Conservation (phyloP, 352 stramenopile genomes). For the Globisporangium okanoganense region DNA sequence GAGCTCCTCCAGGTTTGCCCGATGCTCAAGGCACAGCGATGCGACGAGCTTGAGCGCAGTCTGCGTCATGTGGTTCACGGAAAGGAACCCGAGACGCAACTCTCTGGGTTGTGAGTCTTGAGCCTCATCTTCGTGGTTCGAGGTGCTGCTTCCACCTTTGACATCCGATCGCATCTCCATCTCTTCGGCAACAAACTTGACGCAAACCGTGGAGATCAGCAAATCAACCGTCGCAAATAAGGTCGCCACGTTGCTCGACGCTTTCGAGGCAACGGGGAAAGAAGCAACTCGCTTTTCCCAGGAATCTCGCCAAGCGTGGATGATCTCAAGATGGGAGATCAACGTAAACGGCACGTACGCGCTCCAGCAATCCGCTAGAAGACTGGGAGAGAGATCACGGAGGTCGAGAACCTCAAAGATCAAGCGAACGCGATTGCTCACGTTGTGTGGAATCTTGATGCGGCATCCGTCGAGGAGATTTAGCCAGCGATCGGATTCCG, state of each 20-base stretch:
- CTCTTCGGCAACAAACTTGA: constrained; percentile 27
- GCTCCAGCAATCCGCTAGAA: constrained; percentile 15
- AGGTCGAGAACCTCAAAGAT: constrained; percentile 16
- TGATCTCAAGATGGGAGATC: constrained; percentile 9
- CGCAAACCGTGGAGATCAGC: constrained; percentile 26
- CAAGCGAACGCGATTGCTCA: constrained; percentile 9
- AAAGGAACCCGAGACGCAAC: constrained; percentile 30
- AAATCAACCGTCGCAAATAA: constrained; percentile 28
- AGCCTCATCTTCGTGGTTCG: background rate
- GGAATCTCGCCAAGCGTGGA: background rate
- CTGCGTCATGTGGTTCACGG: constrained; percentile 40
- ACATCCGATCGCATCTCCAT: background rate
- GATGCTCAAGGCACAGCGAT: constrained; percentile 34
- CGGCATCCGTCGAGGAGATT: constrained; percentile 2
- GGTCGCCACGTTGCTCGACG: constrained; percentile 9
- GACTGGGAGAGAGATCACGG: constrained; percentile 3
- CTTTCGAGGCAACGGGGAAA: background rate
- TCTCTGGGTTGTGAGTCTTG: background rate
- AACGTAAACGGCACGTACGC: background rate
- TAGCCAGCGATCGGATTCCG: background rate
- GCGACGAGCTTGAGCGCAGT: constrained; percentile 30
- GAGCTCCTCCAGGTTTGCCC: constrained; percentile 28
- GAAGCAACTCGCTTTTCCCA: constrained; percentile 7
- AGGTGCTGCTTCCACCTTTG: background rate
- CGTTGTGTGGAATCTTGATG: background rate